Percentiles rank a stretch among this genome's conserved stretches.
phyloP scores from a whole-genome alignment of 768 basidiomycete genomes.

The Psilocybe sp. region DNA sequence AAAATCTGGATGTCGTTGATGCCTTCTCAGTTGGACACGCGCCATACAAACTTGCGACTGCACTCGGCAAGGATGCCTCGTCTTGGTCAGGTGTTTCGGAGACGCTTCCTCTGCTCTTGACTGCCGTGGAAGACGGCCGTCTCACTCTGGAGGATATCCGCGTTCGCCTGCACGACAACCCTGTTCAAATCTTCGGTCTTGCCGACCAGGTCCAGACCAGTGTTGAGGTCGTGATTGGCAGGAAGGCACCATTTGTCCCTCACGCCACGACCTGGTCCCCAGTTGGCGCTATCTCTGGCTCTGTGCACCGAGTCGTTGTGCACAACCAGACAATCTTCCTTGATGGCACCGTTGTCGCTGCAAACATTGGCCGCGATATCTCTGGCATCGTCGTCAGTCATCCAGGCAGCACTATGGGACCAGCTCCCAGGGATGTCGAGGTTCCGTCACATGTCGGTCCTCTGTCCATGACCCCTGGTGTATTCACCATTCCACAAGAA shows the following conservation, averaged over 20 bases:
- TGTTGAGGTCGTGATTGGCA: conserved; percentile 90
- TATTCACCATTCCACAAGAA: conserved; percentile 26
- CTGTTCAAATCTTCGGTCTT: conserved; percentile 85
- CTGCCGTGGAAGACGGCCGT: conserved; percentile 76
- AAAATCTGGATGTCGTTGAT: conserved; percentile 80
- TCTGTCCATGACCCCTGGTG: conserved; percentile 24
- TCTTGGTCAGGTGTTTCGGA: conserved; percentile 84
- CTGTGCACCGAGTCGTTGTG: conserved; percentile 87
- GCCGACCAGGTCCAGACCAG: conserved; percentile 84
- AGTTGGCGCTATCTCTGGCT: conserved; percentile 60
- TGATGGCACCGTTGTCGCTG: conserved; percentile 70
- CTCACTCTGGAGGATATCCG: conserved; percentile 83
- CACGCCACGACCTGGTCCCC: conserved; percentile 77
- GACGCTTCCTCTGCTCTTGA: conserved; percentile 81
- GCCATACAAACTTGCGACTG: conserved; percentile 72
- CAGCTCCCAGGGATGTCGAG: conserved; percentile 29
- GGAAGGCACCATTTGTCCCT: conserved; percentile 56
- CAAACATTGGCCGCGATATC: conserved; percentile 67
- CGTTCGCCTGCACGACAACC: conserved; percentile 86
- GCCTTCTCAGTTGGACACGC: conserved; percentile 86
- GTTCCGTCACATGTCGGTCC: conserved; percentile 17
- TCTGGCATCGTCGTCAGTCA: conserved; percentile 52
- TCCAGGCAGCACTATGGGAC: conserved; percentile 8
- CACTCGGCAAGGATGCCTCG: conserved; percentile 57
- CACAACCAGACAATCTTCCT: conserved; percentile 88